These are phyloP conservation scores for Vigna radiata DNA, from an alignment of 306 rosid species.

Conservation along the genomic window DNA sequence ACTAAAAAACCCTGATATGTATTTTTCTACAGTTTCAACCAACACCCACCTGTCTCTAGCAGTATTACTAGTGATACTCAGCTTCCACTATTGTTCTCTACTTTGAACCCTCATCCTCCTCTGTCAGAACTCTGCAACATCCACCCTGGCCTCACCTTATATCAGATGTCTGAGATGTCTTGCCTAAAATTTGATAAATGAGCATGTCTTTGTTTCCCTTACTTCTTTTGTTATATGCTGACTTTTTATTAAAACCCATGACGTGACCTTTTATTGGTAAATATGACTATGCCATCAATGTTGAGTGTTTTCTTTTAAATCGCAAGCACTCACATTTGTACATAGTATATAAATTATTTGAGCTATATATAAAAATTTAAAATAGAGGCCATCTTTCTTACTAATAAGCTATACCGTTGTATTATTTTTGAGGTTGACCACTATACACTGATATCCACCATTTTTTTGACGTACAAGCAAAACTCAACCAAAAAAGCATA, in stretches of 20 bases:
- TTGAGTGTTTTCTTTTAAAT: background rate
- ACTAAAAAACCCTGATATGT: background rate
- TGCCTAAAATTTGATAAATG: background rate
- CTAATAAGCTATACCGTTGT: background rate
- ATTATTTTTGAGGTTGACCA: background rate
- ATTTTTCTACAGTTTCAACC: background rate
- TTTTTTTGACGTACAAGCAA: constrained; percentile 4
- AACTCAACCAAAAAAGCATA: constrained; percentile 17
- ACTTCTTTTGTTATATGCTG: background rate
- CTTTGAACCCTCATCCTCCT: background rate
- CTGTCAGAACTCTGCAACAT: background rate
- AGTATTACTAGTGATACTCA: background rate
- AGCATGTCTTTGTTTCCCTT: background rate
- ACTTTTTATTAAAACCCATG: background rate
- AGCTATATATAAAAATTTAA: background rate
- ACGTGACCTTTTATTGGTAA: background rate
- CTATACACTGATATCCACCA: background rate
- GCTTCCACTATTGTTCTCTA: background rate
- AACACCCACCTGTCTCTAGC: background rate
- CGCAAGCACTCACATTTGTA: background rate
- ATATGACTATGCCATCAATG: background rate
- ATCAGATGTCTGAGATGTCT: background rate
- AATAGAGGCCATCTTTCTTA: background rate
- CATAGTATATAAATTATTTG: background rate
- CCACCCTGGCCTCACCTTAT: background rate